These are phyloP conservation scores for Colletotrichum sp. DNA, from an alignment of 2,329 filamentous ascomycete species.

Conservation along the genomic window DNA sequence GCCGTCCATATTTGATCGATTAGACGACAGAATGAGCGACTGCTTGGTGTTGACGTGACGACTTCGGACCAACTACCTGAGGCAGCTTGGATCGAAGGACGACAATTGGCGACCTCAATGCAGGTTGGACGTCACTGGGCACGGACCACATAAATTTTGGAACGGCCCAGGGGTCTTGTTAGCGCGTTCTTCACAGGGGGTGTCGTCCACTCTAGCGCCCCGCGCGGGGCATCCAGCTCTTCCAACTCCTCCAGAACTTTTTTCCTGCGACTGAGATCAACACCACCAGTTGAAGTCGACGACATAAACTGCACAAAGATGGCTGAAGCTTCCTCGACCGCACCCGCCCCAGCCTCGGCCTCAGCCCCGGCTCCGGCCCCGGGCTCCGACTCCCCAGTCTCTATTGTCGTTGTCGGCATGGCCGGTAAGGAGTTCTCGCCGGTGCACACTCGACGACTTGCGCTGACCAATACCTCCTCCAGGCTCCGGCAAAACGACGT, in stretches of 20 bases:
- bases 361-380: constrained; percentile 28
- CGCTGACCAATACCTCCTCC: constrained; percentile 13
- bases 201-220: constrained; percentile 7
- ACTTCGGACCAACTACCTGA: not conserved
- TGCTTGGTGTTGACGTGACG: too few relatives aligned
- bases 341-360: not conserved
- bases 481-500: constrained; percentile 99
- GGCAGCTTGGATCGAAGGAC: not conserved
- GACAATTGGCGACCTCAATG: not conserved
- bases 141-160: constrained; percentile 9
- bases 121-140: constrained; percentile 15
- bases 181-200: not conserved
- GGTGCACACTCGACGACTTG: not conserved
- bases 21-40: not conserved
- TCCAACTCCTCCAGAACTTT: constrained; percentile 22
- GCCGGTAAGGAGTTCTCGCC: constrained; percentile 63
- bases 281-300: not conserved
- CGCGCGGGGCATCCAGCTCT: constrained; percentile 21
- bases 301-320: constrained; percentile 4
- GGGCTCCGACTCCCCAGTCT: constrained; percentile 61
- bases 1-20: constrained; percentile 47
- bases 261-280: constrained; percentile 4
- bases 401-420: constrained; percentile 96
- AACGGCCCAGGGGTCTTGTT: not conserved
- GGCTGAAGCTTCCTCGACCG: constrained; percentile 28